Evolutionary conservation across 2,329 filamentous ascomycete species (phyloP).

Genomic region (Dactylellina cionopaga): DNA sequence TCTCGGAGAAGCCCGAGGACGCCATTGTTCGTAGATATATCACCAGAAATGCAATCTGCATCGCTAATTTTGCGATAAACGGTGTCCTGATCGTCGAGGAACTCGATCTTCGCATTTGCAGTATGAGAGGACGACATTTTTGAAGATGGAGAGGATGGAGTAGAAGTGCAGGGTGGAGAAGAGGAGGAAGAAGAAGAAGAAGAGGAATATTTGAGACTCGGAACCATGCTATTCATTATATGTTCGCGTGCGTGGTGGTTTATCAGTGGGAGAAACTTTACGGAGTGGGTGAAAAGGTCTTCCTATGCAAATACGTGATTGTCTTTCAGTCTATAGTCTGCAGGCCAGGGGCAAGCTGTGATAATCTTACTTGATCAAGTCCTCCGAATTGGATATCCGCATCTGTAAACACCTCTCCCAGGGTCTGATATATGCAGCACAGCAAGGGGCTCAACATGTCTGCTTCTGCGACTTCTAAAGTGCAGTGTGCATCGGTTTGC

Average conservation of each 20-base stretch:
- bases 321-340: too few relatives aligned
- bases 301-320: conserved; percentile 7
- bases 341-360: background rate
- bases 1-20: conserved; percentile 34
- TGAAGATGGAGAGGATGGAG: conserved; percentile 1
- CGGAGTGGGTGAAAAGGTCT: conserved; percentile 37
- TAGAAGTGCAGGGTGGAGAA: conserved; percentile 4
- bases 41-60: conserved; percentile 17
- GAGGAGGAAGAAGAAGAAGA: background rate
- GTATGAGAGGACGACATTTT: conserved; percentile 48
- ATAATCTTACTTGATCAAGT: conserved; percentile 24
- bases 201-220: conserved; percentile 32
- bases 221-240: conserved; percentile 41
- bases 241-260: conserved; percentile 38
- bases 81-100: conserved; percentile 16
- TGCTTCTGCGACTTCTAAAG: conserved; percentile 27
- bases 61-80: conserved; percentile 22
- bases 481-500: conserved; percentile 33
- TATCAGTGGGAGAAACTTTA: conserved; percentile 34
- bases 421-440: conserved; percentile 36
- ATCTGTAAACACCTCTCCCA: conserved; percentile 37
- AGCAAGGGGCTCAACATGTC: conserved; percentile 43
- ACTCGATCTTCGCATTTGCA: conserved; percentile 35
- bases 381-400: conserved; percentile 50
- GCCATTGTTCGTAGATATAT: conserved; percentile 21